These are phyloP conservation scores for Monosporascus sp. DNA, from an alignment of 2,329 filamentous ascomycete genomes.

Conservation along the genomic window DNA sequence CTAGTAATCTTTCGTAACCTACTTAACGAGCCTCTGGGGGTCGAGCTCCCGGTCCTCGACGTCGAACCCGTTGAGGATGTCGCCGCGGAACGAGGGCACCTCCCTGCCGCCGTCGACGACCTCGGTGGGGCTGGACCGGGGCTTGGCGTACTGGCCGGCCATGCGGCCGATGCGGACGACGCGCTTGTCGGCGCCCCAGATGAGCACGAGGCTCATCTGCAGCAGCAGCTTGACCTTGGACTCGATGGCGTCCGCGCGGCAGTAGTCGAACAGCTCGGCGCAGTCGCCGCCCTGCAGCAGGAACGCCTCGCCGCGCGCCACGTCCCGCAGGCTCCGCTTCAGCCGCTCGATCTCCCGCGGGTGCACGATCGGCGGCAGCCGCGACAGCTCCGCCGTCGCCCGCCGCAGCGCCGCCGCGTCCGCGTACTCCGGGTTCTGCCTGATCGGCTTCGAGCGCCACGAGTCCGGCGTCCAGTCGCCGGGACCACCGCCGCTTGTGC, in stretches of 20 bases:
- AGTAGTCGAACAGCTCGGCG: constrained; percentile 96
- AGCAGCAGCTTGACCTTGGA: constrained; percentile 94
- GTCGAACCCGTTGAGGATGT: constrained; percentile 89
- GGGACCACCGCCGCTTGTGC: neutral
- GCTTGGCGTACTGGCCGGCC: constrained; percentile 97
- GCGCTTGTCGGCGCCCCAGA: constrained; percentile 77
- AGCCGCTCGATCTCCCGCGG: constrained; percentile 76
- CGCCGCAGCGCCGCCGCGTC: constrained; percentile 55
- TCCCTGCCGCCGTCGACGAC: constrained; percentile 66
- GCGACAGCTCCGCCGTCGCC: constrained; percentile 59
- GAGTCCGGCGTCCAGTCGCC: constrained; percentile 55
- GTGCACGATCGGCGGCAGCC: constrained; percentile 73
- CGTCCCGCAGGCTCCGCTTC: constrained; percentile 74
- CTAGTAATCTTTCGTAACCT: constrained; percentile 23
- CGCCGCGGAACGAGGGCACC: constrained; percentile 87
- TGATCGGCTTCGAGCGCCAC: constrained; percentile 75
- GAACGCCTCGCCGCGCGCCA: constrained; percentile 86
- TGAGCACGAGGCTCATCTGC: constrained; percentile 94
- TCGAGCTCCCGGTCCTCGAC: constrained; percentile 74
- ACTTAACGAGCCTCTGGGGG: constrained; percentile 74
- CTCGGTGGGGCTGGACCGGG: constrained; percentile 83
- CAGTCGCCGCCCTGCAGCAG: constrained; percentile 95
- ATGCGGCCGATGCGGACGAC: constrained; percentile 94
- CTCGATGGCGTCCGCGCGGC: constrained; percentile 81
- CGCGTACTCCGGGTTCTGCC: constrained; percentile 68